phyloP scores from a whole-genome alignment of 768 basidiomycete species.

The Hysterangium stoloniferum region DNA sequence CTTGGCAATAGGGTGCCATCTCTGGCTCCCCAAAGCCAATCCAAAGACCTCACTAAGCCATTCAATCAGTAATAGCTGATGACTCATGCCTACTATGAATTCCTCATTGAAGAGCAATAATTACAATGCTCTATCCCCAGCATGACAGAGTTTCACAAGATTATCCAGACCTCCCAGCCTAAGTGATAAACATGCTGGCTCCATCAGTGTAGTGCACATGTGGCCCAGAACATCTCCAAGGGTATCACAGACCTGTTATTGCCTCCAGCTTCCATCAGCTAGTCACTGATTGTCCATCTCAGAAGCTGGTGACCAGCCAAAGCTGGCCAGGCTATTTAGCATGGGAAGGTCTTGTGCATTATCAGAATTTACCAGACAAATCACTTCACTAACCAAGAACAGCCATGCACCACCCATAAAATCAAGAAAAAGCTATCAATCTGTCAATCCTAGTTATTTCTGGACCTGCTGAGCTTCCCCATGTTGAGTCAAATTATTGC shows the following conservation, averaged over 20 bases:
- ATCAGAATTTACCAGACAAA: constrained; percentile 97
- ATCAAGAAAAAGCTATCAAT: too few species aligned
- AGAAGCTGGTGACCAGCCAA: constrained; percentile 71
- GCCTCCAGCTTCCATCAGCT: constrained; percentile 81
- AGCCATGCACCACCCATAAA: constrained; percentile 87
- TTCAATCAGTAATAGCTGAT: too few species aligned
- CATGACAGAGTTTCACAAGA: constrained; percentile 75
- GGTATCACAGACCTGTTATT: constrained; percentile 90
- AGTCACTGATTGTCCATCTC: constrained; percentile 79
- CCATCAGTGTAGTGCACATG: constrained; percentile 86
- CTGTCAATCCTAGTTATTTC: too few species aligned
- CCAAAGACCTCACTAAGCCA: too few species aligned
- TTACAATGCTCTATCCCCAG: too few species aligned
- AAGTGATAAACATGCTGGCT: constrained; percentile 77
- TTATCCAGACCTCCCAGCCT: constrained; percentile 72
- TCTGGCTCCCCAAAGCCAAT: too few species aligned
- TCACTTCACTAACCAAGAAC: constrained; percentile 85
- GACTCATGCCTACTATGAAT: too few species aligned
- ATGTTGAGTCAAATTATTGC: constrained; percentile 81
- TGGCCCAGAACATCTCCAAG: constrained; percentile 86
- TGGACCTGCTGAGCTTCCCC: constrained; percentile 77
- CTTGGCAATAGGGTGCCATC: too few species aligned
- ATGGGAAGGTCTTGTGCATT: constrained; percentile 91
- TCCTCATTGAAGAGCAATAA: too few species aligned
- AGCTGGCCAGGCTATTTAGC: constrained; percentile 82